Base-by-base conservation (phyloP, 129 eudicot genomes). In the Flaveria brownii region DNA sequence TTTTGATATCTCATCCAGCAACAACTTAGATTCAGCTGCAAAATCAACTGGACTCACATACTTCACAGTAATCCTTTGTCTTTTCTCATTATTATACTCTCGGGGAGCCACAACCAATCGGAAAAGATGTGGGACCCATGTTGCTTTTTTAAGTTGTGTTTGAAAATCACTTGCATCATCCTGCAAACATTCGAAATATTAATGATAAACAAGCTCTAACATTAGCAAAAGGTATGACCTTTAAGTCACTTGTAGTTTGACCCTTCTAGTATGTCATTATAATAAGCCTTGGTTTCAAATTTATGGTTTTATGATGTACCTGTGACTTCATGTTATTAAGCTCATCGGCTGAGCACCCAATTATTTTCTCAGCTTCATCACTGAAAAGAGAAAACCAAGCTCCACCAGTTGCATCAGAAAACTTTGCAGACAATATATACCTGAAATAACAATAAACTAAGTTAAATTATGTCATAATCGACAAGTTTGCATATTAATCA, bases 311-410 rank as follows among this genome's bases (percentile, higher is more conserved):
- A 18, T 17, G 59, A 23, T 14, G 50, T 59, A 90, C 98, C 90
- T 93, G 77, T 36, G 88, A 70, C 75, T 78, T 90, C 78, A 90
- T 61, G 43, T 74, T 81, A 72, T 93, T 87, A 63, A 90, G 97
- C 65, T 90, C 98, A 73, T 93, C 96, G 11, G 96, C 98, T 1
- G 98, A 62, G 80, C 91, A 91, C 5, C 97, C 98, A 17, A 91
- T 74, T n/a, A 90, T 74, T 64, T 54, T 88, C 76, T 85, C 96
- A 2, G 96, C 97, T 79, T 90, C 96, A 3, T 90, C 87, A 33
- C 86, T 93, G 82, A 93, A 93, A 47, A 81, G 70, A 0, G 96
- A 90, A 51, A 93, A 65, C 92, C 88, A 87, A 22, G 93, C 91
- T 84, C 87, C 97, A 70, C 96, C 93, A 41, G 88, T 90, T 36